Evolutionary conservation across 345 rosid genomes (phyloP).

Genomic region (Citrus inodora): DNA sequence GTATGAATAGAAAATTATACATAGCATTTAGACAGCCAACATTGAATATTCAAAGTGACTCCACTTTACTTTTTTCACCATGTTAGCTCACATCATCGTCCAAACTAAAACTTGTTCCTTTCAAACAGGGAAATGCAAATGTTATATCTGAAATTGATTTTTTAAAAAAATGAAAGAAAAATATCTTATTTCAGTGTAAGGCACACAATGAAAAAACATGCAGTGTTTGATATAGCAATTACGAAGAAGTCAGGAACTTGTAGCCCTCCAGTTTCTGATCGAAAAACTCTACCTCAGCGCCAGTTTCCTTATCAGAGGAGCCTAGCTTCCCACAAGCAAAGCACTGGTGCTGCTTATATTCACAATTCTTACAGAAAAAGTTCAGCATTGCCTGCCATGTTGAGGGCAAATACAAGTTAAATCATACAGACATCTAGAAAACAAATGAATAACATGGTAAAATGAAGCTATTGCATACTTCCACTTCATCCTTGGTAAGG

Average conservation of each 20-base stretch:
- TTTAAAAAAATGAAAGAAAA: neutral
- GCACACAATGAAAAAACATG: neutral
- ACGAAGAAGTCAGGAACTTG: neutral
- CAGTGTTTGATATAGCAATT: neutral
- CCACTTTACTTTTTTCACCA: neutral
- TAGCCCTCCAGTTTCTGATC: neutral
- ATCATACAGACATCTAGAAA: conserved; percentile 18
- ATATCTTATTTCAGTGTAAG: neutral
- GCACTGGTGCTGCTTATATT: conserved; percentile 71
- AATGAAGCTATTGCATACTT: conserved; percentile 41
- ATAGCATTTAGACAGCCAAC: neutral
- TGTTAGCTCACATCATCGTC: neutral
- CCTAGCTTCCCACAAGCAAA: conserved; percentile 83
- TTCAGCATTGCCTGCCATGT: conserved; percentile 51
- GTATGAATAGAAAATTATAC: neutral
- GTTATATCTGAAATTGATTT: neutral
- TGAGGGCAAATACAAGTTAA: conserved; percentile 4
- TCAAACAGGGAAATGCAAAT: neutral
- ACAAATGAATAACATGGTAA: conserved; percentile 1
- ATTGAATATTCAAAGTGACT: neutral
- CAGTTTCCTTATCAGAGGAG: conserved; percentile 63
- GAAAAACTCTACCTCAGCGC: conserved; percentile 55
- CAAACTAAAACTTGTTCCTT: neutral
- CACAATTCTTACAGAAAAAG: conserved; percentile 72
- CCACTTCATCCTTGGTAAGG: conserved; percentile 51